These are phyloP conservation scores for Solanum hybrid DNA, from an alignment of 305 asterid genomes.

Conservation along the genomic window DNA sequence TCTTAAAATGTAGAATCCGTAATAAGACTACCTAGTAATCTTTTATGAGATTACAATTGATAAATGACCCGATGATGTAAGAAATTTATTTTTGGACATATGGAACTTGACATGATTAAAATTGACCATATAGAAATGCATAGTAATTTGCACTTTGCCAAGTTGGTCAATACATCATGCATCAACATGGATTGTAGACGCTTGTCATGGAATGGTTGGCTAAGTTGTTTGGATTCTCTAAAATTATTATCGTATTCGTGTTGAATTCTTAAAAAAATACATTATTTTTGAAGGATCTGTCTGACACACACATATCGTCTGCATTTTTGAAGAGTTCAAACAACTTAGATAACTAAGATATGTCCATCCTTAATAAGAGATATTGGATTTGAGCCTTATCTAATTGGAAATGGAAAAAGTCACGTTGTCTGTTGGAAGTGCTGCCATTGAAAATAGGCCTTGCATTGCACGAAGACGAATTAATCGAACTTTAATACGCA, in stretches of 20 bases:
- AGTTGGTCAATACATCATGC: background rate
- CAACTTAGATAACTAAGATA: background rate
- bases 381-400: background rate
- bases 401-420: background rate
- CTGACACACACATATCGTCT: too few species aligned
- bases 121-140: background rate
- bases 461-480: accelerated
- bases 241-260: background rate
- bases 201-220: background rate
- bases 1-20: background rate
- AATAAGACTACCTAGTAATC: background rate
- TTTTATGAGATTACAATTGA: background rate
- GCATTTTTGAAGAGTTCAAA: too few species aligned
- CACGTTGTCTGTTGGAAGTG: accelerated
- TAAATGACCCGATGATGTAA: background rate
- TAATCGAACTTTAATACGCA: background rate
- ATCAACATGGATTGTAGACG: background rate
- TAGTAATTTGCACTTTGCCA: background rate
- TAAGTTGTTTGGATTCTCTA: background rate
- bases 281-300: too few species aligned
- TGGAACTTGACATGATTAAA: background rate
- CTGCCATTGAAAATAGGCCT: accelerated
- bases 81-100: background rate
- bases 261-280: background rate
- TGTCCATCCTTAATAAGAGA: background rate